phyloP scores from a whole-genome alignment of 2,329 filamentous ascomycete genomes.

The Exserohilum turcica region DNA sequence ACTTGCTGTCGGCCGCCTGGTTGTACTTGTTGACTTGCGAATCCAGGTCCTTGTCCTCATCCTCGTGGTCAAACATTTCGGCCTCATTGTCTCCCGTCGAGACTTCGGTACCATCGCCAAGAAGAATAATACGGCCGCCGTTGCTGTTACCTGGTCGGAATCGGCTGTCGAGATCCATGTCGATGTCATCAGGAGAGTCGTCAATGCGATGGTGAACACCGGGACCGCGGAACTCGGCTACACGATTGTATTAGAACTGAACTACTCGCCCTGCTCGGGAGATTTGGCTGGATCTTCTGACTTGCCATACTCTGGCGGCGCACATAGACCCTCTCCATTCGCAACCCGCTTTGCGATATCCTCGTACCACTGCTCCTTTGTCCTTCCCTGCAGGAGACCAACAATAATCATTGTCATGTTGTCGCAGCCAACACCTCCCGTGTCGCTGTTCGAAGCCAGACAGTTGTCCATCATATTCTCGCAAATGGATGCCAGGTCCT shows the following conservation, averaged over 20 bases:
- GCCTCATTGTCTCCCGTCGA: conserved; percentile 85
- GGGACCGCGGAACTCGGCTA: conserved; percentile 58
- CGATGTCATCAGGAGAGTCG: conserved; percentile 65
- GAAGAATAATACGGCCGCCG: conserved; percentile 82
- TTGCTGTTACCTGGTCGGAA: conserved; percentile 69
- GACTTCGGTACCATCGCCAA: conserved; percentile 94
- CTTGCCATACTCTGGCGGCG: conserved; percentile 99
- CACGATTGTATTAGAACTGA: conserved; percentile 43
- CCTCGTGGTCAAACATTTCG: conserved; percentile 92
- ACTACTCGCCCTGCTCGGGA: conserved; percentile 42
- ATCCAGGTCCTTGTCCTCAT: conserved; percentile 81
- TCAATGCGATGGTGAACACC: conserved; percentile 58
- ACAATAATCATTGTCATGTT: conserved; percentile 99
- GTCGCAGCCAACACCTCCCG: conserved; percentile 95
- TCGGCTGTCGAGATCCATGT: conserved; percentile 71
- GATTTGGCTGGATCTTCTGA: conserved; percentile 53
- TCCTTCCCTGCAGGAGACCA: conserved; percentile 86
- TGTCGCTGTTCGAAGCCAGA: conserved; percentile 95
- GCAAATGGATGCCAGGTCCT: conserved; percentile 91
- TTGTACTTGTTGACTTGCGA: conserved; percentile 76
- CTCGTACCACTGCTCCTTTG: conserved; percentile 98
- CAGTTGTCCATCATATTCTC: conserved; percentile 99
- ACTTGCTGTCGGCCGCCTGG: conserved; percentile 30
- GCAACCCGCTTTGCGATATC: conserved; percentile 92
- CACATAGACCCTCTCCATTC: conserved; percentile 95